Base-by-base conservation (phyloP, 176 grass and related monocot species). In the Hordeum marinum region DNA sequence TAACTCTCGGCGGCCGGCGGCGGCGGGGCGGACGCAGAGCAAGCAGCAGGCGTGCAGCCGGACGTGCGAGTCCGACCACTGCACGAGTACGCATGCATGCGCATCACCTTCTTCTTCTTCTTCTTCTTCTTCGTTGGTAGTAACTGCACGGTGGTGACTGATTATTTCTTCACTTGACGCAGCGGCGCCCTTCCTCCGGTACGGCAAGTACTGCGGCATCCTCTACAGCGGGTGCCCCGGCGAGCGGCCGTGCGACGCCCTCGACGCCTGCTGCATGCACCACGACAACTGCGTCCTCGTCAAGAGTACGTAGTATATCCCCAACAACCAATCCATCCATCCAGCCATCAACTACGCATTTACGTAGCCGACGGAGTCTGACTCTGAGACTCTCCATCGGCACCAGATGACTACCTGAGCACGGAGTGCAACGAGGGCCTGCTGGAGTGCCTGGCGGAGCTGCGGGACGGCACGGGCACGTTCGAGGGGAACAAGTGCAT, bases 141-240 rank as follows among this genome's bases (percentile, higher is more conserved):
- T 13, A 35, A 54, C 65, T n/a, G 23, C 17, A 35, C 58, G 26
- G 50, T 9, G 39, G 40, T 42, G 41, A 42, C 41, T 43, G 42
- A 11, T 11, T 12, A 48, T 48, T 24, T 2, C 27, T 13, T 14
- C 6, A n/a, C 14, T 35, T 17, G 31, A 2, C 25, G 58, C 88
- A 98, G 96, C 85, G 25, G 54, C 93, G 34, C 96, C 88, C 43
- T 82, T 95, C 74, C 36, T 98, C 66, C 77, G 91, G 32, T 98
- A 98, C 65, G 96, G 96, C 57, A 98, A 98, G 88, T 98, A 98
- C 87, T 98, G 96, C 80, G 96, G 96, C 48, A 87, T 98, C 63
- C 77, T 98, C 45, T 98, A 98, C 87, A 95, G 89, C 82, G 96
- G 96, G 14, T 98, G 96, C 88, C 93, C 96, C 46, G 96, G 93